Percentiles rank a stretch among this genome's conserved stretches.
phyloP scores from a whole-genome alignment of 345 rosid species.

The Lumnitzera littorea region DNA sequence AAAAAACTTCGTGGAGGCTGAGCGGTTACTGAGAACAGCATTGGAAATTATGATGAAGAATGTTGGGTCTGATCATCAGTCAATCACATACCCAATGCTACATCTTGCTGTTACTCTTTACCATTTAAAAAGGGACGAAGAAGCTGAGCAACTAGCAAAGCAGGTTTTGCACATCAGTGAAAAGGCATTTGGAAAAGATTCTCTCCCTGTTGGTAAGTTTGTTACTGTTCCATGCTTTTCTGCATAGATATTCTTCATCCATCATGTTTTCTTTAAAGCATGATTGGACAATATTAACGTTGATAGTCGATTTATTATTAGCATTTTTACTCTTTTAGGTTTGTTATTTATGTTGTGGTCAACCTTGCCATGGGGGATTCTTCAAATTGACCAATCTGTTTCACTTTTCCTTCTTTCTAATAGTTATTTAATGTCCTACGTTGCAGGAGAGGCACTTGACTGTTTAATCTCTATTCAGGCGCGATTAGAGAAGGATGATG shows the following conservation, averaged over 20 bases:
- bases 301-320: too few species aligned
- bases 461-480: constrained; percentile 62
- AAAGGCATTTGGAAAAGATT: constrained; percentile 65
- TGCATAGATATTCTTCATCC: not conserved
- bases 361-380: too few species aligned
- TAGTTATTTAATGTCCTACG: not conserved
- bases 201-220: constrained; percentile 73
- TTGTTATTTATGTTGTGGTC: too few species aligned
- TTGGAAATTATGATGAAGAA: constrained; percentile 45
- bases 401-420: not conserved
- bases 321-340: too few species aligned
- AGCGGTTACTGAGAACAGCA: constrained; percentile 64
- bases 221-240: not conserved
- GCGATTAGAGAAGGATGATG: constrained; percentile 44
- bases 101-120: constrained; percentile 72
- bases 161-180: constrained; percentile 59
- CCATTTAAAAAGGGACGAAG: constrained; percentile 54
- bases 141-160: constrained; percentile 60
- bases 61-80: constrained; percentile 54
- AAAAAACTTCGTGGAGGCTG: constrained; percentile 66
- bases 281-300: too few species aligned
- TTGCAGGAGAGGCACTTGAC: constrained; percentile 79
- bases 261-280: not conserved
- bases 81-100: constrained; percentile 71
- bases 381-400: not conserved